Evolutionary conservation across 2,329 filamentous ascomycete species (phyloP).

Genomic region (Pestalotiopsis fici): DNA sequence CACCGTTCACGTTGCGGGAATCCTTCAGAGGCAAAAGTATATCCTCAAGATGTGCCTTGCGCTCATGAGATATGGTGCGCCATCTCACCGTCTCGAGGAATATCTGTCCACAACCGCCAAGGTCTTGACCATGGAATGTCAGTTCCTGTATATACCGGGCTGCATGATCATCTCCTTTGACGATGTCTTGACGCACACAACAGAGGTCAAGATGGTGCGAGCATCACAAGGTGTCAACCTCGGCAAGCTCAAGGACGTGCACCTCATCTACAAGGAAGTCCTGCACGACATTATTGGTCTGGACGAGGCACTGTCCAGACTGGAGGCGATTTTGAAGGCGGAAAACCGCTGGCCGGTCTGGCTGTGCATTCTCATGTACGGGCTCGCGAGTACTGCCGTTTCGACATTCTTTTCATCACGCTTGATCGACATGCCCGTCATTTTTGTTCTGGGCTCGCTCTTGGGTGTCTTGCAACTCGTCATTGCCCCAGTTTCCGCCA

Average conservation of each 20-base stretch:
- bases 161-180: slow-evolving; percentile 96
- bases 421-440: slow-evolving; percentile 75
- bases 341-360: slow-evolving; percentile 50
- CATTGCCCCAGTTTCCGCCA: slow-evolving; percentile 70
- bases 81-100: slow-evolving; percentile 87
- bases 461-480: slow-evolving; percentile 76
- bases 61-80: slow-evolving; percentile 87
- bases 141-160: slow-evolving; percentile 87
- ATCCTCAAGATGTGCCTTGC: slow-evolving; percentile 82
- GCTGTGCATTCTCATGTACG: slow-evolving; percentile 67
- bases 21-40: slow-evolving; percentile 79
- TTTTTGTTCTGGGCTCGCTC: slow-evolving; percentile 77
- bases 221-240: slow-evolving; percentile 59
- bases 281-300: slow-evolving; percentile 61
- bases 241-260: slow-evolving; percentile 61
- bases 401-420: slow-evolving; percentile 80
- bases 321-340: slow-evolving; percentile 49
- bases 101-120: slow-evolving; percentile 88
- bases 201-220: slow-evolving; percentile 66
- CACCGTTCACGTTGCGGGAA: slow-evolving; percentile 60
- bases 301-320: slow-evolving; percentile 54
- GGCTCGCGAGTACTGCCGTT: slow-evolving; percentile 73
- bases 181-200: slow-evolving; percentile 65
- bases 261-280: slow-evolving; percentile 65
- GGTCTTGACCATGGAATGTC: slow-evolving; percentile 85